Evolutionary conservation across 495 filamentous ascomycete genomes (phyloP), one percentile per base, ranked within the genome.

Genomic region (Tetracladium setigerum): DNA sequence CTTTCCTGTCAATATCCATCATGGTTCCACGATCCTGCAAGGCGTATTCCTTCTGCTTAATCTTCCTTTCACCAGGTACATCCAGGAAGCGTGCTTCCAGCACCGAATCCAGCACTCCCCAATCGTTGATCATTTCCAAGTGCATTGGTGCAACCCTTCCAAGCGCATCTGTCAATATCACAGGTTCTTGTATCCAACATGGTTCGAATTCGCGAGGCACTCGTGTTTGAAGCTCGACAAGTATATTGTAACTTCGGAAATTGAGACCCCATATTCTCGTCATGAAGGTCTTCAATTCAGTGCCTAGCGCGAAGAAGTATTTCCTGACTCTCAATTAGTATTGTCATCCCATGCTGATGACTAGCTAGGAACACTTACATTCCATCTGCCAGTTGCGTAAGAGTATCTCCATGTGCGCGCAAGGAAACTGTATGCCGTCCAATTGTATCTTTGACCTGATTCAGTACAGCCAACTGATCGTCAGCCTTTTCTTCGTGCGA

Each of bases 111-210:
- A 49, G 36, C 4, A 43, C 47, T 10, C 24, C 47, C 38, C 38
- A 49, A 11, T 40, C 37, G 16, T 51, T 51, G 17, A 51, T 45
- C 1, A 51, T 22, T 16, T 51, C 48, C 11, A 51, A 16, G 40
- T 44, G 41, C 4, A 51, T 4, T 5, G 48, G 48, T 1, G 48
- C 41, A 13, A 51, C 27, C 2, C 48, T 40, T 19, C 48, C 40
- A 4, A 44, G 14, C 2, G 48, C 32, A 32, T 51, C 48, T 5
- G 40, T 45, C 15, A 44, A 32, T 4, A 37, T 44, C 1, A 45
- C 10, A 6, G 48, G 48, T 19, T 51, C 33, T 30, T 43, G 36
- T 2, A 32, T 13, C 5, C 30, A 13, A 5, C 14, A 15, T 17
- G 22, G 2, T 16, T 47, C 18, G 35, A 43, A 36, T 43, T 34